Conservation (phyloP, 2,329 filamentous ascomycete species). For the Penicillium sp. region DNA sequence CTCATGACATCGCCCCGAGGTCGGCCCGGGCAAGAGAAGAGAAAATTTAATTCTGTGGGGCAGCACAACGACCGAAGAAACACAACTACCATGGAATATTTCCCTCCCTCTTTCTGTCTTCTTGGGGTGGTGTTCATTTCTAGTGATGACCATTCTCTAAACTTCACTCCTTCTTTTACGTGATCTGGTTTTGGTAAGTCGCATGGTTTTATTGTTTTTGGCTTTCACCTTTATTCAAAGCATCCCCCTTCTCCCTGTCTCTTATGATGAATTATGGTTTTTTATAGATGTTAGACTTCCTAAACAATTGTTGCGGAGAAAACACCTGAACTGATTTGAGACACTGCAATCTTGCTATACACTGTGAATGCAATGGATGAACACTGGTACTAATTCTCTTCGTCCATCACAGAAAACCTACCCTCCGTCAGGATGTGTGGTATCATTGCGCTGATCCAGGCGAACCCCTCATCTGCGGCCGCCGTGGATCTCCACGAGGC, state of each 20-base stretch:
- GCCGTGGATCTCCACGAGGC: slow-evolving; percentile 69
- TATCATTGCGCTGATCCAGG: slow-evolving; percentile 62
- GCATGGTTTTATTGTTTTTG: background rate
- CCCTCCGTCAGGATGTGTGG: slow-evolving; percentile 56
- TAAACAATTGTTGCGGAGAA: slow-evolving; percentile 46
- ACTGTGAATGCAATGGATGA: slow-evolving; percentile 8
- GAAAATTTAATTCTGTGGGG: slow-evolving; percentile 19
- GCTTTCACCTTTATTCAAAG: background rate
- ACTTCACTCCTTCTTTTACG: slow-evolving; percentile 12
- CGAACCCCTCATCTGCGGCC: slow-evolving; percentile 52
- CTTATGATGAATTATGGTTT: slow-evolving; percentile 45
- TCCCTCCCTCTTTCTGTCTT: slow-evolving; percentile 19
- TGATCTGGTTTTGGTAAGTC: slow-evolving; percentile 21
- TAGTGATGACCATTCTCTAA: slow-evolving; percentile 24
- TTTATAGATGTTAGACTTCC: slow-evolving; percentile 54
- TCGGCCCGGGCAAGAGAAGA: slow-evolving; percentile 14
- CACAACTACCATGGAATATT: slow-evolving; percentile 20
- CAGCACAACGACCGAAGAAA: slow-evolving; percentile 18
- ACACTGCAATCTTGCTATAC: slow-evolving; percentile 10
- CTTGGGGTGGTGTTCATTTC: slow-evolving; percentile 15
- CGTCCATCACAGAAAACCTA: slow-evolving; percentile 23
- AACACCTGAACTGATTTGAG: slow-evolving; percentile 35
- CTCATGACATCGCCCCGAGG: slow-evolving; percentile 1
- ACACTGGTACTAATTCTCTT: slow-evolving; percentile 17
- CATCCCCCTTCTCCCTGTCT: slow-evolving; percentile 12